Evolutionary conservation across 108 stramenopile genomes (phyloP).

Genomic region (Nitzschia sp.): DNA sequence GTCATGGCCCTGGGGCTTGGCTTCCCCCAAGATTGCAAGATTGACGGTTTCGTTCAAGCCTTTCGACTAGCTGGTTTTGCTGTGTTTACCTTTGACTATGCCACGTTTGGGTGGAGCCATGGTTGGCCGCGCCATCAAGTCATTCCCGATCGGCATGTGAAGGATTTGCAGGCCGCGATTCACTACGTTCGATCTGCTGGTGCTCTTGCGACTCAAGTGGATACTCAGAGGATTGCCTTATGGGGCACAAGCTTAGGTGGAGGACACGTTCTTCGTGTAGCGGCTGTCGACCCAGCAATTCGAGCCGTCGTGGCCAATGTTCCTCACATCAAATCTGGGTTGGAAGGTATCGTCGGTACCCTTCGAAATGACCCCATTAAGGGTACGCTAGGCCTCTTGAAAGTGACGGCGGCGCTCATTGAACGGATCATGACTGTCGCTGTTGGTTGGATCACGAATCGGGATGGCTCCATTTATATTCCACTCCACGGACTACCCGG

Average conservation of each 20-base stretch:
- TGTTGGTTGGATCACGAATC: not conserved
- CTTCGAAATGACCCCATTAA: not conserved
- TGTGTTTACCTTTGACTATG: constrained; percentile 38
- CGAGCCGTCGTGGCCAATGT: constrained; percentile 27
- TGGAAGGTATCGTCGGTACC: constrained; percentile 19
- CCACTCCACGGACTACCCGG: constrained; percentile 33
- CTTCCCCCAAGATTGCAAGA: constrained; percentile 21
- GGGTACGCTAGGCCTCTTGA: not conserved
- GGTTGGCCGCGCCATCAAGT: constrained; percentile 31
- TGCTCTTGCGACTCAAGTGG: not conserved
- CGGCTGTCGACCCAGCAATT: constrained; percentile 12
- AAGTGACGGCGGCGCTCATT: not conserved
- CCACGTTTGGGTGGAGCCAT: constrained; percentile 27
- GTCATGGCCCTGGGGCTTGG: constrained; percentile 36
- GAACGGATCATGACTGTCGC: not conserved
- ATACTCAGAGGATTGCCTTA: constrained; percentile 19
- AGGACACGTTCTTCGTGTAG: constrained; percentile 31
- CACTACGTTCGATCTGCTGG: not conserved
- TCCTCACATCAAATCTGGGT: constrained; percentile 18
- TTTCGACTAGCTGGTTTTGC: constrained; percentile 26
- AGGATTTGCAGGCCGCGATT: constrained; percentile 28
- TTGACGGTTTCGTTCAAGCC: constrained; percentile 20
- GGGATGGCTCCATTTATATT: constrained; percentile 4
- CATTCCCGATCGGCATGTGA: constrained; percentile 6
- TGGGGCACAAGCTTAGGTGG: constrained; percentile 41